Evolutionary conservation across 225 moss, liverwort and hornwort genomes (phyloP).

Genomic region (Straminergon stramineum): DNA sequence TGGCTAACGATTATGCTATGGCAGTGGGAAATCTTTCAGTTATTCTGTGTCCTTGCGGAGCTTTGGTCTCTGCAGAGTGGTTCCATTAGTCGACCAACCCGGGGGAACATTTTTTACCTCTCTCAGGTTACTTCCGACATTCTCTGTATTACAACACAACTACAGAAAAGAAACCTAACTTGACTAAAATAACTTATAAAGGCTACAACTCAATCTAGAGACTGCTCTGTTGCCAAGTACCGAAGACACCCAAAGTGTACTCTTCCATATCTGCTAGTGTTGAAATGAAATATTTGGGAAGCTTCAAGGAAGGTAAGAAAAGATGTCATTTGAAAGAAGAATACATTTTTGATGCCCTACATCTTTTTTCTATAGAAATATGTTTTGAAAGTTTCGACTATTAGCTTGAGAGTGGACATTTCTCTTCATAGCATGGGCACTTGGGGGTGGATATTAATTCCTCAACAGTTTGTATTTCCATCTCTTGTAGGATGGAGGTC

Average conservation of each 20-base stretch:
- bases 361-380: neutral
- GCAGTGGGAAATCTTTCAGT: conserved; percentile 36
- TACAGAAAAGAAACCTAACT: neutral
- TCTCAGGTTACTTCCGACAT: conserved; percentile 16
- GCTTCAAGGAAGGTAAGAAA: neutral
- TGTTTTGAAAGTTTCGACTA: neutral
- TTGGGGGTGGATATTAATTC: too few species aligned
- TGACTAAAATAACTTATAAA: neutral
- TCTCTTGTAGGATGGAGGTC: too few species aligned
- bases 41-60: conserved; percentile 38
- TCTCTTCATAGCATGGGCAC: neutral
- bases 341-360: too few species aligned
- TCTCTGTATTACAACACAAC: neutral
- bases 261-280: neutral
- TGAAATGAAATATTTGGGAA: neutral
- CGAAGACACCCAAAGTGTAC: neutral
- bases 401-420: neutral
- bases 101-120: conserved; percentile 32
- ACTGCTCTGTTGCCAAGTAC: too few species aligned
- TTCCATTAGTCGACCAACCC: conserved; percentile 30
- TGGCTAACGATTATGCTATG: neutral
- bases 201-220: neutral
- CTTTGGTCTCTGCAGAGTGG: conserved; percentile 48
- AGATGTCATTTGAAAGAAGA: neutral
- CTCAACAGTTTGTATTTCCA: too few species aligned